These are phyloP conservation scores for Pyropia haitanensis DNA, from an alignment of 23 red algal species.

Conservation along the genomic window DNA sequence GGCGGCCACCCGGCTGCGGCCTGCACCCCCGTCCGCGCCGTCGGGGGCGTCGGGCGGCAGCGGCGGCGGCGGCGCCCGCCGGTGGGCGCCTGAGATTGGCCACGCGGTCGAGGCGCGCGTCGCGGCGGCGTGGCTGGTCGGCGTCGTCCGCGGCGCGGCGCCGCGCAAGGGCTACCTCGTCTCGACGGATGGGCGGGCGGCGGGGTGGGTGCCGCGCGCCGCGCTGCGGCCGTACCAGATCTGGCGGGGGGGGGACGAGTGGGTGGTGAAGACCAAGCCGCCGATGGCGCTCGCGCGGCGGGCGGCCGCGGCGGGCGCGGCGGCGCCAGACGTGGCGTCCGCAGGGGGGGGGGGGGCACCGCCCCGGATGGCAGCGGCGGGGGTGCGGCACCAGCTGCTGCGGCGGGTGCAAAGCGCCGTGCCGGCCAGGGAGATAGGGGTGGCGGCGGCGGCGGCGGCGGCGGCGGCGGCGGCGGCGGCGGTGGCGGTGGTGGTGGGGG, in stretches of 20 bases:
- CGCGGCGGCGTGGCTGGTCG: conserved; percentile 44
- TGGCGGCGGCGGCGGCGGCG: too few relatives aligned
- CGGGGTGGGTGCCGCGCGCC: conserved; percentile 41
- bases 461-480: too few relatives aligned
- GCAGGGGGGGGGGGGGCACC: too few relatives aligned
- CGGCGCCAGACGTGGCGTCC: too few relatives aligned
- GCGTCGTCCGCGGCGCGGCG: conserved; percentile 31
- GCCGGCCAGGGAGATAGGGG: too few relatives aligned
- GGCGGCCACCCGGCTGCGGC: too few relatives aligned
- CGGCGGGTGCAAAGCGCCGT: too few relatives aligned
- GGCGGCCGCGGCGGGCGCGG: neutral
- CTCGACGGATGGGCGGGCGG: conserved; percentile 29
- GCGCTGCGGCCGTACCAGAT: conserved; percentile 57
- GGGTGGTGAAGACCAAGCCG: conserved; percentile 60
- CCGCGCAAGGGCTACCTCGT: conserved; percentile 60
- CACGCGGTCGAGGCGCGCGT: conserved; percentile 64
- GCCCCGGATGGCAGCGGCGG: too few relatives aligned
- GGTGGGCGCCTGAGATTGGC: conserved; percentile 61
- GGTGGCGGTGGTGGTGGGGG: too few relatives aligned
- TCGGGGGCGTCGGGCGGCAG: neutral
- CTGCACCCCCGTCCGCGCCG: too few relatives aligned
- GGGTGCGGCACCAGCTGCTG: too few relatives aligned
- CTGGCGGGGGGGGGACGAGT: conserved; percentile 51
- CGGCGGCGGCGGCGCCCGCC: neutral
- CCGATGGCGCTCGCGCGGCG: conserved; percentile 5